Base-by-base conservation (phyloP, 1,284 basidiomycete genomes). In the Peniophora sp. region DNA sequence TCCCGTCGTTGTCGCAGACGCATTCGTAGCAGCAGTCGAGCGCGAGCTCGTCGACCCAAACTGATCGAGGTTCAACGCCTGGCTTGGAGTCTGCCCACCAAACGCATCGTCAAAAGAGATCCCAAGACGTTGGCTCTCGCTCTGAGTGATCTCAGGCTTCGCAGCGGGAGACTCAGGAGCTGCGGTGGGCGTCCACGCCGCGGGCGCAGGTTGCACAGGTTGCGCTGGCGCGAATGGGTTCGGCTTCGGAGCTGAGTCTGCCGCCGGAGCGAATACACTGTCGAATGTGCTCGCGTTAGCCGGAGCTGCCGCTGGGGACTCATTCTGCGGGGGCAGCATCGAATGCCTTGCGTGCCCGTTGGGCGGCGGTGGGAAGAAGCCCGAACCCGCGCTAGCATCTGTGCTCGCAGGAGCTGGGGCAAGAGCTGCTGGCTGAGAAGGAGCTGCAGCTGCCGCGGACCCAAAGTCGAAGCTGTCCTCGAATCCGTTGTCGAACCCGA, bases 381-480 rank as follows among this genome's bases (percentile, higher is more conserved):
- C 43, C 47, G 55, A 41, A 32, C 54, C 51, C 32, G 62, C 54
- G 19, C 50, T 14, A 16, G 50, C 17, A 36, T 32, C 35, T 23
- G 35, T 48, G 16, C 49, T 39, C 1, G 57, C 52, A 46, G 60
- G 47, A 2, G 59, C 54, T 3, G 64, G 44, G 2, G 61, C 59
- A 20, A 65, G 58, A 48, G 45, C 56, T 58, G 16, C 64, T 55
- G 44, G 50, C 19, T 48, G 53, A 19, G 49, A 54, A 32, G 25
- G 50, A 6, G 63, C 52, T 17, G 70, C 70, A 10, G 74, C 70
- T 1, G 76, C 69, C 2, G 78, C 72, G 45, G 79, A 72, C 1
- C 69, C 73, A 57, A 94, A 94, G 67, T 93, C 90, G 63, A 93
- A 92, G 56, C 89, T 86, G 59, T 92, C 90, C 34, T 93, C 91